Base-by-base conservation (phyloP, 2,329 filamentous ascomycete genomes). In the Penicillium italicum region DNA sequence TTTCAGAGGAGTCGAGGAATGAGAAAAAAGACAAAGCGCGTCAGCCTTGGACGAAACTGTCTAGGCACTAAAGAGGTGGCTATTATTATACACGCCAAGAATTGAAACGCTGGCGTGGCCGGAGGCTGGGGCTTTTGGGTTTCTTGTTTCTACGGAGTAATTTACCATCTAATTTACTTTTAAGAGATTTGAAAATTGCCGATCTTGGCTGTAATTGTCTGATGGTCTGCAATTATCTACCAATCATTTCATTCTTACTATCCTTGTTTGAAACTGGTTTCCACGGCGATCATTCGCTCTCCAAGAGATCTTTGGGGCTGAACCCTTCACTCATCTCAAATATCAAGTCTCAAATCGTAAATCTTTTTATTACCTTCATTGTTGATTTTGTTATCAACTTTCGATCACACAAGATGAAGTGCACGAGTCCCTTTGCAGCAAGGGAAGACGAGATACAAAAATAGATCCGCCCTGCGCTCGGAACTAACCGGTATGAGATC, bases 1-100 rank as follows among this genome's bases (percentile, higher is more conserved):
- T 59, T 50, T 52, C 40, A 18, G 55, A 47, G 24, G 41, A 24
- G 50, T 56, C 44, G 38, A 53, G 37, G 44, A 56, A 50, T 48
- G 51, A 38, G 40, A 51, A 24, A 34, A 57, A 45, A 42, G 36
- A 52, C 38, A 43, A 62, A 52, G 43, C 44, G 36, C 52, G 40
- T 26, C 54, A 60, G 53, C 57, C 51, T 50, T 50, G 31, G 38
- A 44, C 1, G 12, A 12, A 7, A 24, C 24, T 5, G 26, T 9
- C 6, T n/a, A n/a, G n/a, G n/a, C 8, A 28, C 18, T 2, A n/a
- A 26, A 24, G n/a, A n/a, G 33, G 37, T 22, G 33, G 46, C 55
- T 61, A 58, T 61, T 55, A 61, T 62, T 62, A 61, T 50, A 30
- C 24, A 24, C 49, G 49, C 49, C 49, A 51, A 45, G 49, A 8